Evolutionary conservation across 1,139 yeast species (phyloP).

Genomic region (Meyerozyma guilliermondii): DNA sequence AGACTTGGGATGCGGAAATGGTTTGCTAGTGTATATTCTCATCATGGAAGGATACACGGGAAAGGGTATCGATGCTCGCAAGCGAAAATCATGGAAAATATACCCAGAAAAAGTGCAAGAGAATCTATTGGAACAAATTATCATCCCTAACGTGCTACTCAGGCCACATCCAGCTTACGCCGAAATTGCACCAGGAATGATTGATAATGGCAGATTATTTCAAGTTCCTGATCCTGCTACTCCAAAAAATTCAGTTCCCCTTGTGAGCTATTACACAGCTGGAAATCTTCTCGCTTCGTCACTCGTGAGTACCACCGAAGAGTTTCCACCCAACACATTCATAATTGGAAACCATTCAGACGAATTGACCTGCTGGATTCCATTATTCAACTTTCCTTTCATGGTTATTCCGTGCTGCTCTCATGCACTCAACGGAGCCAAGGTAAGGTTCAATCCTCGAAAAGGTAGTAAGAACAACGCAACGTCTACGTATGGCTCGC

Average conservation of each 20-base stretch:
- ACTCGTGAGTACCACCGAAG: conserved; percentile 58
- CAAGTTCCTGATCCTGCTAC: conserved; percentile 30
- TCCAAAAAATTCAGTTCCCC: conserved; percentile 18
- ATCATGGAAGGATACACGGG: conserved; percentile 78
- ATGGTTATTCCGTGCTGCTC: conserved; percentile 96
- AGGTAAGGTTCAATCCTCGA: conserved; percentile 54
- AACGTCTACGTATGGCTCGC: conserved; percentile 69
- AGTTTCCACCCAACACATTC: conserved; percentile 66
- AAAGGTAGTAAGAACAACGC: conserved; percentile 5
- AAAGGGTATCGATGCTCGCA: conserved; percentile 84
- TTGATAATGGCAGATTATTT: conserved; percentile 58
- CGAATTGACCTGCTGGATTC: conserved; percentile 94
- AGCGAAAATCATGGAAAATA: conserved; percentile 79
- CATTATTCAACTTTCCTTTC: conserved; percentile 79
- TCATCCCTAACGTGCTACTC: conserved; percentile 68
- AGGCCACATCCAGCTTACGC: conserved; percentile 64
- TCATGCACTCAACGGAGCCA: conserved; percentile 75
- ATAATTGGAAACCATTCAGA: conserved; percentile 94
- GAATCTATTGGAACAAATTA: conserved; percentile 65
- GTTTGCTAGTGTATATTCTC: conserved; percentile 72
- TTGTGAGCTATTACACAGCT: conserved; percentile 43
- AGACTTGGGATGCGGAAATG: conserved; percentile 96
- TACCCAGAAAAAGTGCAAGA: conserved; percentile 61
- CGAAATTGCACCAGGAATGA: conserved; percentile 46
- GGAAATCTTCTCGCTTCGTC: conserved; percentile 49